Evolutionary conservation across 345 rosid species (phyloP).

Genomic region (Boechera retrofracta): DNA sequence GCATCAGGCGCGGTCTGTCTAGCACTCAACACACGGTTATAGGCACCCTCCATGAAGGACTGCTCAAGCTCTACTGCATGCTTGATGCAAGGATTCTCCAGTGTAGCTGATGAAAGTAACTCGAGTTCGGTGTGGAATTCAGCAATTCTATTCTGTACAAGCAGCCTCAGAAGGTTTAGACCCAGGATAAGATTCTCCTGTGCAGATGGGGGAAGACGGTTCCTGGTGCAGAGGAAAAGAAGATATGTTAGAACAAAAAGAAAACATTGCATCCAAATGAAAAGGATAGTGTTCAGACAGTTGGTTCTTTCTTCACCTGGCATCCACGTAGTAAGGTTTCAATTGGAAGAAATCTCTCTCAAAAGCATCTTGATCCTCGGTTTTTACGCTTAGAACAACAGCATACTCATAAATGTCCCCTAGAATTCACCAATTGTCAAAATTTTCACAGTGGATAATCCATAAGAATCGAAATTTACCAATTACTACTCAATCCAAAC

Average conservation of each 20-base stretch:
- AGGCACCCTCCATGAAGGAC: slow-evolving; percentile 99
- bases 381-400: slow-evolving; percentile 82
- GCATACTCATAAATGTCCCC: slow-evolving; percentile 97
- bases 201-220: slow-evolving; percentile 67
- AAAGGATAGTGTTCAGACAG: slow-evolving; percentile 3
- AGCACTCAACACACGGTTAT: slow-evolving; percentile 92
- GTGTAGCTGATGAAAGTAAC: slow-evolving; percentile 71
- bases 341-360: slow-evolving; percentile 96
- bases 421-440: slow-evolving; percentile 36
- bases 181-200: slow-evolving; percentile 89
- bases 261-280: background rate
- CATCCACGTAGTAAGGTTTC: slow-evolving; percentile 94
- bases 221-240: slow-evolving; percentile 54
- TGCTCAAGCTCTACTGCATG: slow-evolving; percentile 99
- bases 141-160: slow-evolving; percentile 94
- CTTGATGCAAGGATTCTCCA: slow-evolving; percentile 88
- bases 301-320: slow-evolving; percentile 54
- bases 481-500: background rate
- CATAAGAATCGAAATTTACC: background rate
- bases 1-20: slow-evolving; percentile 88
- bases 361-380: slow-evolving; percentile 95
- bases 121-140: slow-evolving; percentile 97
- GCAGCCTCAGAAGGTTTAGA: slow-evolving; percentile 92
- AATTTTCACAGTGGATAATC: background rate
- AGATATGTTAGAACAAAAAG: background rate